Conservation (phyloP, 192 early-diverging fungal species). For the Irineochytrium annulatum region DNA sequence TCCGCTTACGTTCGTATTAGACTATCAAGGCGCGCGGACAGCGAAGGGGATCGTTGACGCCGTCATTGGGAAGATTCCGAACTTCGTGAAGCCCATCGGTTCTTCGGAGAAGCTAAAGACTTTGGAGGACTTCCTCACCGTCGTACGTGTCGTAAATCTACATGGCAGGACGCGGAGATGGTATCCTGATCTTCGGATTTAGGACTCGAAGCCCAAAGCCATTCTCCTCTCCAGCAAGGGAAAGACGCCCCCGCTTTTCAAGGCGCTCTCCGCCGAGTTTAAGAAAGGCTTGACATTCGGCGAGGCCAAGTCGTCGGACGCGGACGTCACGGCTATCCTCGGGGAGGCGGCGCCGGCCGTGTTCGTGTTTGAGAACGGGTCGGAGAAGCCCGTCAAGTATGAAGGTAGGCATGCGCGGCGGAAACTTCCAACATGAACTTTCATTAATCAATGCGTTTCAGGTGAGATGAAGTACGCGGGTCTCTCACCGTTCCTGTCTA, state of each 20-base stretch:
- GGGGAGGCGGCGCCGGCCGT: conserved; percentile 63
- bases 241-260: conserved; percentile 76
- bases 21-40: conserved; percentile 70
- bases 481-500: conserved; percentile 58
- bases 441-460: conserved; percentile 12
- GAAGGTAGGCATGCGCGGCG: conserved; percentile 43
- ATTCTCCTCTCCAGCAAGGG: conserved; percentile 76
- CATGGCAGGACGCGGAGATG: no score
- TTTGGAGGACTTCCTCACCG: conserved; percentile 28
- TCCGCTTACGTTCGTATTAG: conserved; percentile 30
- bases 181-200: no score
- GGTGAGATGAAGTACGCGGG: conserved; percentile 57
- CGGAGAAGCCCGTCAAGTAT: conserved; percentile 44
- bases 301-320: conserved; percentile 57
- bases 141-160: conserved; percentile 9
- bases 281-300: conserved; percentile 66
- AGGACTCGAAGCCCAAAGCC: no score
- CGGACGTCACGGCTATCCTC: conserved; percentile 47
- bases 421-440: background rate
- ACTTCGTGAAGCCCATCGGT: conserved; percentile 55
- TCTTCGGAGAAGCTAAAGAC: conserved; percentile 22
- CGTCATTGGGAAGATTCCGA: conserved; percentile 43
- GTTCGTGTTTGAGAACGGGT: conserved; percentile 55
- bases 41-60: conserved; percentile 73
- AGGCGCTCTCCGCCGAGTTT: conserved; percentile 77